Evolutionary conservation across 1,139 yeast species (phyloP), one percentile per base, ranked within the genome.

Genomic region (Geotrichum reessii): DNA sequence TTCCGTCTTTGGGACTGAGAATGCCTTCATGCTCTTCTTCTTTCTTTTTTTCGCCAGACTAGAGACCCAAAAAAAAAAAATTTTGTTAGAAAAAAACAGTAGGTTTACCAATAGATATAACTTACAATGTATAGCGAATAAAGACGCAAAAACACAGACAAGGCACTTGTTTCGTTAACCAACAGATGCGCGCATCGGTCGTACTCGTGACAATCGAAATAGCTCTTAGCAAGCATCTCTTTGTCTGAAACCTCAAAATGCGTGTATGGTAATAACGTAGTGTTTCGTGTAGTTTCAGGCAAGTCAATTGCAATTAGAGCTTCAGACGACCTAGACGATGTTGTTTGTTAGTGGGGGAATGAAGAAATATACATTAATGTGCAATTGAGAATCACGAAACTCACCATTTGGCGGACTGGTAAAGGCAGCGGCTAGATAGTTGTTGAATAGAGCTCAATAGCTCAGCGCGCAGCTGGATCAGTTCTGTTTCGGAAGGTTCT

Each of bases 151-250:
- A 92, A 93, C 52, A 78, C 65, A 14, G 88, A 83, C 58, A 80
- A 77, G 1, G 85, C 80, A 8, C 62, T 47, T 21, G 55, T 59
- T 53, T 85, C 81, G 33, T 78, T 78, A 58, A 76, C 77, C 61
- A 92, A 74, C 21, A 78, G 78, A 64, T 78, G 76, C 1, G 88
- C 83, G 61, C 95, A 88, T 40, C 99, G 74, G 61, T 86, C 95
- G 68, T 86, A 92, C 70, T 93, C 99, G 66, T 87, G 86, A 67
- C 92, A 84, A 66, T 84, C 86, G 74, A 93, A 90, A 66, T 87
- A 86, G 0, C 89, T 71, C 60, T 84, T 83, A 0, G 95, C 97
- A 31, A 90, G 74, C 12, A 82, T 66, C 14, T 74, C 63, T 53
- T 62, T 58, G 56, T 59, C 59, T 1, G 60, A 25, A 22, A 58